Evolutionary conservation across 2,329 filamentous ascomycete genomes (phyloP).

Genomic region (Pseudogymnoascus sp.): DNA sequence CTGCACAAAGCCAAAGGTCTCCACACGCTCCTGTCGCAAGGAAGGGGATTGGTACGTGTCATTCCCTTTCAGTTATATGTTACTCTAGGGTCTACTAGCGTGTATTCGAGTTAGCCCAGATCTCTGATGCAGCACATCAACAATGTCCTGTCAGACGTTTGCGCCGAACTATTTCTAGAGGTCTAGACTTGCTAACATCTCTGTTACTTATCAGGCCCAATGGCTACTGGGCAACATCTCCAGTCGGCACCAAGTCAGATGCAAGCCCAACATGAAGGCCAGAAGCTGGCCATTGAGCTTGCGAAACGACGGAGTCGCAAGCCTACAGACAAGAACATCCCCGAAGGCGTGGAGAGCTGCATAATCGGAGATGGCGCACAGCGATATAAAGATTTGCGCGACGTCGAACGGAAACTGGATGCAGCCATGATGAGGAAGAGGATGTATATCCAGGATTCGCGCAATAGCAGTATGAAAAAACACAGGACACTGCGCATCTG

Average conservation of each 20-base stretch:
- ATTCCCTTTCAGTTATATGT: conserved; percentile 10
- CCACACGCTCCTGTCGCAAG: conserved; percentile 25
- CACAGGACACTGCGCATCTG: conserved; percentile 84
- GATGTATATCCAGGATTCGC: conserved; percentile 78
- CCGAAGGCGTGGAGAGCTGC: conserved; percentile 78
- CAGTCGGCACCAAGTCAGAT: conserved; percentile 44
- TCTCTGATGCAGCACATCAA: conserved; percentile 1
- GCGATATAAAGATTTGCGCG: conserved; percentile 76
- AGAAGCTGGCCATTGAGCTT: conserved; percentile 52
- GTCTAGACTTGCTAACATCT: conserved; percentile 9
- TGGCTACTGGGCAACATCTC: conserved; percentile 25
- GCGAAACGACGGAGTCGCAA: conserved; percentile 78
- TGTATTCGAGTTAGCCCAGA: conserved; percentile 5
- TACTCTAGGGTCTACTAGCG: conserved; percentile 7
- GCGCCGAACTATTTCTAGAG: neutral
- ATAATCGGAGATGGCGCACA: conserved; percentile 75
- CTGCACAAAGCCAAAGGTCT: conserved; percentile 19
- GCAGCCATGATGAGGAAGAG: conserved; percentile 91
- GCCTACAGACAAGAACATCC: conserved; percentile 91
- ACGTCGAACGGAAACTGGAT: conserved; percentile 82
- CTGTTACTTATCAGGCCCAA: conserved; percentile 23
- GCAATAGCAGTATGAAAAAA: conserved; percentile 68
- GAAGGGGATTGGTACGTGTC: conserved; percentile 30
- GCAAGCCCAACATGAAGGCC: conserved; percentile 41
- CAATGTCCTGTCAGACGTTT: conserved; percentile 3